These are phyloP conservation scores for Sequoia sempervirens DNA, from an alignment of 75 land plant species.

Conservation along the genomic window DNA sequence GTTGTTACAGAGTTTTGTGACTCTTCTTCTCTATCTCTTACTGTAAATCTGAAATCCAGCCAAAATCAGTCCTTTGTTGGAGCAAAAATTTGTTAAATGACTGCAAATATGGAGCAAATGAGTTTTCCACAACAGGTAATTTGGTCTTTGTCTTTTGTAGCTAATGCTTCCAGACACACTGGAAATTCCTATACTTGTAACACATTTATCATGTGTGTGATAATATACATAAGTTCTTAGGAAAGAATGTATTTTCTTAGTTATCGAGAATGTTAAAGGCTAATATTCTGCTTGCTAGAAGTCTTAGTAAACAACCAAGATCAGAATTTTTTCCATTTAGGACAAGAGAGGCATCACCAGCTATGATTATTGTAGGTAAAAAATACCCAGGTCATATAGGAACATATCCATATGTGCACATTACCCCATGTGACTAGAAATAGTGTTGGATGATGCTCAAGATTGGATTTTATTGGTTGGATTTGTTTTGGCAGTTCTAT, in stretches of 20 bases:
- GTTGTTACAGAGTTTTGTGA: neutral
- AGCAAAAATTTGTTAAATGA: neutral
- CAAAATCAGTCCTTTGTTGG: neutral
- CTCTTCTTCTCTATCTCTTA: neutral
- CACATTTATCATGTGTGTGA: neutral
- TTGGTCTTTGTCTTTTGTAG: neutral
- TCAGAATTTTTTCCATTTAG: neutral
- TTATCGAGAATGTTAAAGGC: neutral
- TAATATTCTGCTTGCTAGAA: neutral
- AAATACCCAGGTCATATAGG: neutral
- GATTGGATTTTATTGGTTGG: neutral
- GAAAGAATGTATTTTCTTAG: neutral
- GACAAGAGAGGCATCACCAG: neutral
- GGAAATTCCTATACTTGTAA: neutral
- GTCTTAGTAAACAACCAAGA: neutral
- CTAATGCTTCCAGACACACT: neutral
- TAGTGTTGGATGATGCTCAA: neutral
- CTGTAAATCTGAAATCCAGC: neutral
- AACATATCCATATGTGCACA: neutral
- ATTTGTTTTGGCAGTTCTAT: neutral
- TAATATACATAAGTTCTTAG: neutral
- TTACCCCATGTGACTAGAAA: neutral
- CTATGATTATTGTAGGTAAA: neutral
- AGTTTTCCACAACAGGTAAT: neutral
- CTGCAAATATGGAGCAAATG: neutral